Base-by-base conservation (phyloP, 2,329 filamentous ascomycete species). In the Cytospora leucostoma region DNA sequence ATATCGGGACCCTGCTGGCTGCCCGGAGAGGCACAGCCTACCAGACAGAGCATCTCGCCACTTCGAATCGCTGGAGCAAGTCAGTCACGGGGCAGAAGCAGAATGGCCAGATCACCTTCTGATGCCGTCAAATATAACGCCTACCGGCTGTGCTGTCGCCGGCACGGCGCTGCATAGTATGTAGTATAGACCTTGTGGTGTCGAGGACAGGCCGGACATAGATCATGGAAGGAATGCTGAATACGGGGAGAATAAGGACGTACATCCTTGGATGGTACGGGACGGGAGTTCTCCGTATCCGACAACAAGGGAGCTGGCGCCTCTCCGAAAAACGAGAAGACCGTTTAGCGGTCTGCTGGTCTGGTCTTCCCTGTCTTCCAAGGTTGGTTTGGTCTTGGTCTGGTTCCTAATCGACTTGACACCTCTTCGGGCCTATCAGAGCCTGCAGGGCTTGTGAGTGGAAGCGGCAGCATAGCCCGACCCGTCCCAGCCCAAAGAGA, bases 401-500 rank as follows among this genome's bases (percentile, higher is more conserved):
- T 33, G 54, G 50, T 47, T 47, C 44, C 44, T 47, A 7, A 7
- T 47, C 44, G 44, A 47, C 37, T 60, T 49, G 58, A 61, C 58
- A 55, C 33, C 58, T 40, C 37, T 38, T 38, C 55, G 54, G 54
- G 44, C 59, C 59, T 61, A 61, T 61, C 59, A 61, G 54, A 61
- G 38, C 51, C 59, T 61, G 59, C 59, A 55, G 51, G 59, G 51
- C 59, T 61, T 61, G 58, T 50, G 47, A 61, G 58, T 40, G 58
- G 58, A 47, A 21, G 44, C 44, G n/a, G 59, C 59, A 55, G 51
- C 51, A 40, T 61, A 52, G 53, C 44, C 44, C 44, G 44, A 47
- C 44, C 44, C 44, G 44, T 47, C 44, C 44, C 44, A 21, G n/a
- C 51, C 58, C 58, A 60, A 54, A 27, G 27, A 27, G 58, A 61